Base-by-base conservation (phyloP, 805 yeast species). In the Candida maris region DNA sequence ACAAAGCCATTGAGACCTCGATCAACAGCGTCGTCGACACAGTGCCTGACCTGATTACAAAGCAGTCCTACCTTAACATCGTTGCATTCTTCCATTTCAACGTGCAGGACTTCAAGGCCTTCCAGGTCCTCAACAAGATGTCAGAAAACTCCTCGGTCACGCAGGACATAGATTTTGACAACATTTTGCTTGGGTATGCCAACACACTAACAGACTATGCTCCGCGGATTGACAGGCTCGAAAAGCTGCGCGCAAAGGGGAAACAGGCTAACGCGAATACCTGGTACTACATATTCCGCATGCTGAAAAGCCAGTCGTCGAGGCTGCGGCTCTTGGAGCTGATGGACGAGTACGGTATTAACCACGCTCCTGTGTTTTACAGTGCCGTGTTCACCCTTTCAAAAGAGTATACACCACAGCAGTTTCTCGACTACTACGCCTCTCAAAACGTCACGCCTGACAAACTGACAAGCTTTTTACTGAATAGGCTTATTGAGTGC, bases 121-220 rank as follows among this genome's bases (percentile, higher is more conserved):
- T 39, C 18, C 30, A 49, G 21, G 41, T 47, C 6, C 27, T 54
- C 10, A 42, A 49, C 8, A 34, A 36, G 9, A 57, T 57, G 62
- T 30, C 26, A 7, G 30, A 36, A 5, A 31, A 39, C 12, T 41
- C 59, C 1, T 34, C 31, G 3, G 29, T 55, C 10, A 19, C 23
- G 6, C 45, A 46, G 27, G 61, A 57, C 35, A 41, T 53, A 7
- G 62, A 57, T 28, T 57, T 57, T 37, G 46, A 57, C 26, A 57
- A 57, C 35, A 39, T 48, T 8, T 23, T 52, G 8, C 27, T 57
- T 12, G 47, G 54, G 0, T 45, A 38, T 30, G 35, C 49, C 1
- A 34, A 34, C 18, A 32, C 41, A 3, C 41, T 34, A 3, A 42
- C 54, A 1, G 29, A 40, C 8, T 54, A 51, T 32, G 34, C 28